A percentile compares a stretch with the other conserved stretches of the same genome.
These are phyloP conservation scores for Verbascum thapsus DNA, from an alignment of 257 asterid species.

Conservation along the genomic window DNA sequence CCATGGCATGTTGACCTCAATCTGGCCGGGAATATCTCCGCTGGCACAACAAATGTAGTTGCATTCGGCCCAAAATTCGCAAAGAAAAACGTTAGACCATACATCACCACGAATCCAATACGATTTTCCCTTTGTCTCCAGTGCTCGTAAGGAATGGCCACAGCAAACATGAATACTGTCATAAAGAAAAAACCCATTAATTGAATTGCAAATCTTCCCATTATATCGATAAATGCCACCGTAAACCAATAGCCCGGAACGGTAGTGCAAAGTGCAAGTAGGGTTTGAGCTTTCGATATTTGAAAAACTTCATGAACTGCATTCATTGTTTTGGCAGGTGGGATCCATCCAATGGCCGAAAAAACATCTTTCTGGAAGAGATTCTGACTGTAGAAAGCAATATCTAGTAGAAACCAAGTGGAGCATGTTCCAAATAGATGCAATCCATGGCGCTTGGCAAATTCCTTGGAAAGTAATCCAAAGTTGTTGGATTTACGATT, in stretches of 20 bases:
- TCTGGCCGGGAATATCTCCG: constrained; percentile 50
- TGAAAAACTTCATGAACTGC: constrained; percentile 42
- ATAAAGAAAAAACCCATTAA: constrained; percentile 55
- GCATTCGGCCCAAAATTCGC: constrained; percentile 53
- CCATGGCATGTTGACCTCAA: constrained; percentile 53
- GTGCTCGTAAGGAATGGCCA: constrained; percentile 48
- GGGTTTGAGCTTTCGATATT: constrained; percentile 46
- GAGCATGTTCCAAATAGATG: constrained; percentile 46
- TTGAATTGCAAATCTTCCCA: constrained; percentile 46
- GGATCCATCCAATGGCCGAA: constrained; percentile 44
- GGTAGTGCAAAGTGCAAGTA: constrained; percentile 48
- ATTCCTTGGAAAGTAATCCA: constrained; percentile 37
- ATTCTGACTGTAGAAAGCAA: constrained; percentile 47
- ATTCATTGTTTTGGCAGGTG: constrained; percentile 38
- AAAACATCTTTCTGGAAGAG: constrained; percentile 52
- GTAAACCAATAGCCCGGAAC: constrained; percentile 63
- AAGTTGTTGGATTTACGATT: constrained; percentile 2
- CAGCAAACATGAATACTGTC: constrained; percentile 55
- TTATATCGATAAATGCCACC: constrained; percentile 40
- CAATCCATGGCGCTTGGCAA: constrained; percentile 44
- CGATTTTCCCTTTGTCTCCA: constrained; percentile 37
- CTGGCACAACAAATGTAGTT: constrained; percentile 50
- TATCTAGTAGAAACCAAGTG: constrained; percentile 47
- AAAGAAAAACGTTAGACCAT: constrained; percentile 48
- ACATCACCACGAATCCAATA: constrained; percentile 45